These are phyloP conservation scores for Hyaloraphidium curvatum DNA, from an alignment of 192 early-diverging fungal genomes.

Conservation along the genomic window DNA sequence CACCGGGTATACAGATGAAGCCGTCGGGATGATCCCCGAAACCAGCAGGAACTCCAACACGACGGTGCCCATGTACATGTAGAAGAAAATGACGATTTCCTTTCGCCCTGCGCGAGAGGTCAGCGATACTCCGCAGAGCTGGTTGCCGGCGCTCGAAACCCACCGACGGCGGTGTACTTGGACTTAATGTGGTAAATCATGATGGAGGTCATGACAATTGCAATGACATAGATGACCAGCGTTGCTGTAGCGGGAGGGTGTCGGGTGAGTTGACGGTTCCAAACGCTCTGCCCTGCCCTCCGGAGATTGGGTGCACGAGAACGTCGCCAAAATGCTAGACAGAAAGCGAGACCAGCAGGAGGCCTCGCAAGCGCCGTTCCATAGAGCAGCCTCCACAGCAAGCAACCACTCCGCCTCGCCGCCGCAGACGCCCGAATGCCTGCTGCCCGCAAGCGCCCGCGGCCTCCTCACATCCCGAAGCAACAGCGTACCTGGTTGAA, in stretches of 20 bases:
- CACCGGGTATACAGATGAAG: conserved; percentile 51
- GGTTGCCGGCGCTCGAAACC: conserved; percentile 5
- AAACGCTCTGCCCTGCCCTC: too few relatives aligned
- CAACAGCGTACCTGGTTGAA: conserved; percentile 63
- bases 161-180: conserved; percentile 97
- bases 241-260: too few relatives aligned
- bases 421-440: too few relatives aligned
- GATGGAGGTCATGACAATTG: conserved; percentile 86
- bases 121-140: background rate
- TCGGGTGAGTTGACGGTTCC: too few relatives aligned
- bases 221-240: conserved; percentile 79
- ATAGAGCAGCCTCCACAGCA: too few relatives aligned
- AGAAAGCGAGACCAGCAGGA: too few relatives aligned
- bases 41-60: conserved; percentile 79
- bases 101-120: conserved; percentile 49
- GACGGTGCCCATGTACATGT: conserved; percentile 71
- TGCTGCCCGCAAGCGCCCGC: too few relatives aligned
- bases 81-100: conserved; percentile 98
- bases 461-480: too few relatives aligned
- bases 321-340: too few relatives aligned
- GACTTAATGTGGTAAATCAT: conserved; percentile 97
- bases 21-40: conserved; percentile 78
- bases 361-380: too few relatives aligned
- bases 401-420: too few relatives aligned
- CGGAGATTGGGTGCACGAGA: too few relatives aligned